phyloP scores from a whole-genome alignment of 2,329 filamentous ascomycete species.

The Fusarium circinatum region DNA sequence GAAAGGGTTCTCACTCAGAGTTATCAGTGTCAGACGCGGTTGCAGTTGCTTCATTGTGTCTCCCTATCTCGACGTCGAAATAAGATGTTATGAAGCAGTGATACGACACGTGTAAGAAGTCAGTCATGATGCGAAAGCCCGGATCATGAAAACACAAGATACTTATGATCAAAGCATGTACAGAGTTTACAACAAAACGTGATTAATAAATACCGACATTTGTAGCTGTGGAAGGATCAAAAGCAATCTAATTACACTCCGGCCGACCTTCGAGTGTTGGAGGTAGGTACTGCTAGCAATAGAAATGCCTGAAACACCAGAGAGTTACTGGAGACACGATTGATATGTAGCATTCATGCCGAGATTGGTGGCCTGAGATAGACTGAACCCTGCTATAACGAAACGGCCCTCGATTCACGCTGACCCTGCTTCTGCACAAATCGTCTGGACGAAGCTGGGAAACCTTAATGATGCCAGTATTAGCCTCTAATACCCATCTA shows the following conservation, averaged over 20 bases:
- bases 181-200: too few species aligned
- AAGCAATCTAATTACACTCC: neutral
- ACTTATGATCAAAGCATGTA: neutral
- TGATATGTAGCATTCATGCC: neutral
- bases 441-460: conserved; percentile 12
- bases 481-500: conserved; percentile 44
- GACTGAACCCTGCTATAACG: neutral
- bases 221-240: neutral
- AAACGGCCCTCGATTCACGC: neutral
- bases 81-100: neutral
- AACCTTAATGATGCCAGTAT: conserved; percentile 40
- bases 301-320: neutral
- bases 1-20: neutral
- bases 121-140: neutral
- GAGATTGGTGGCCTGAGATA: neutral
- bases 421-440: neutral
- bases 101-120: neutral
- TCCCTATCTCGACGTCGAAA: neutral
- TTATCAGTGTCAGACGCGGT: neutral
- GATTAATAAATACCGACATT: neutral
- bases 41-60: neutral
- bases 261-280: neutral
- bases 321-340: neutral
- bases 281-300: neutral
- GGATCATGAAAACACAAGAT: neutral